Base-by-base conservation (phyloP, 2,329 filamentous ascomycete species). In the Proliferodiscus dingleyae region DNA sequence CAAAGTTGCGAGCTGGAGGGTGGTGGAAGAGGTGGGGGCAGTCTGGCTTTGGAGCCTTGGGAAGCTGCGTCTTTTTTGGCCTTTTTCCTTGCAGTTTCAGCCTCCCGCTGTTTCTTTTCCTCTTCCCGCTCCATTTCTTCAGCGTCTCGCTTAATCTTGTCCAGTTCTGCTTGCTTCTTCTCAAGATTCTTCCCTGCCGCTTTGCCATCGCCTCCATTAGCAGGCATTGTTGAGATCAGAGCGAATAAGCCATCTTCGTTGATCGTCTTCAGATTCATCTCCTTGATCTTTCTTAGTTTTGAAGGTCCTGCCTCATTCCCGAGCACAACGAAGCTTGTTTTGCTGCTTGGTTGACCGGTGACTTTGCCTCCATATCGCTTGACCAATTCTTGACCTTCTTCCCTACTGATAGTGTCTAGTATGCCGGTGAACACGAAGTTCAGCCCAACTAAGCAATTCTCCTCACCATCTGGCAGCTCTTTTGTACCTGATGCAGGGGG, bases 381-480 rank as follows among this genome's bases (percentile, higher is more conserved):
- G 46, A 97, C 88, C 15, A 98, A 72, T 34, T 78, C 82, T 54
- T 90, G 84, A 1, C 81, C 91, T 58, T 95, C 89, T 5, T 95
- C 89, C 50, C 93, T 82, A 36, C 86, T 83, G 46, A 97, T 78
- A 0, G 79, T 83, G 50, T 87, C 78, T 30, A 97, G 72, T 19
- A 96, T 75, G 19, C 93, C 93, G 0, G 94, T 98, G 60, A 98
- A 98, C 22, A 98, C 93, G 61, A 98, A 98, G 0, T 81, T 86
- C 45, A 97, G 73, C 0, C 94, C 93, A 44, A 83, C 83, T 45
- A 98, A 77, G 62, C 93, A 98, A 57, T 96, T 94, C 9, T 93
- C 87, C 42, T 83, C 82, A 6, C 93, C 93, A 16, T 80, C 77
- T 0, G 93, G 93, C 40, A 96, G 70, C 13, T 95, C 88, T 23